Base-by-base conservation (phyloP, 1,139 yeast genomes). In the Suhomyces maxii region DNA sequence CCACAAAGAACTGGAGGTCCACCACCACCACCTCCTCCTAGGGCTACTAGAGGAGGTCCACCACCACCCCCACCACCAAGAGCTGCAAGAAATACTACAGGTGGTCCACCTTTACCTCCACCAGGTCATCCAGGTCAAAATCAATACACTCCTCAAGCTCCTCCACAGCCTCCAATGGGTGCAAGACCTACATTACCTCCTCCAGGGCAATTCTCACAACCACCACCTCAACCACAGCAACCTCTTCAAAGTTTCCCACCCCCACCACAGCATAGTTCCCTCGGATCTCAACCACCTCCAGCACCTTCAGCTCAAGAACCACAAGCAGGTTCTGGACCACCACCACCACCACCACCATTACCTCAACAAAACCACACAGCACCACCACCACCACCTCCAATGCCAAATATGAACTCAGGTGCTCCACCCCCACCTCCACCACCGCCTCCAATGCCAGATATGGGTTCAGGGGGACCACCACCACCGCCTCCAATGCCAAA, bases 361-460 rank as follows among this genome's bases (percentile, higher is more conserved):
- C 23, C 23, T 18, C 23, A 18, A 18, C 23, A 18, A 18, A 18
- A 18, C 23, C 4, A 18, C 23, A 3, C 23, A 4, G 23, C 23
- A 18, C 23, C 23, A 18, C 23, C 23, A 18, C 23, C 23, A 1
- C 73, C 72, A 14, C 71, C 69, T 11, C 61, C 68, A 18, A 11
- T 49, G 1, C 34, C 38, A 38, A 43, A 58, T 59, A 26, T 56
- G 47, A 59, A 57, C 1, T 50, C 51, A 54, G 50, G 55, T 53
- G 53, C 59, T 6, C 65, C 71, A n/a, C 63, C 67, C 4, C 61
- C 65, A 32, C 67, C 70, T 11, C 69, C 79, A 2, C 73, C 76
- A 13, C 73, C 72, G 14, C 71, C 69, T 11, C 61, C 68, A 18
- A 11, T 49, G 1, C 34, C 38, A 38, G 44, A 58, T 59, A 26